Conservation (phyloP, 768 basidiomycete species). For the Termitomyces sp. region DNA sequence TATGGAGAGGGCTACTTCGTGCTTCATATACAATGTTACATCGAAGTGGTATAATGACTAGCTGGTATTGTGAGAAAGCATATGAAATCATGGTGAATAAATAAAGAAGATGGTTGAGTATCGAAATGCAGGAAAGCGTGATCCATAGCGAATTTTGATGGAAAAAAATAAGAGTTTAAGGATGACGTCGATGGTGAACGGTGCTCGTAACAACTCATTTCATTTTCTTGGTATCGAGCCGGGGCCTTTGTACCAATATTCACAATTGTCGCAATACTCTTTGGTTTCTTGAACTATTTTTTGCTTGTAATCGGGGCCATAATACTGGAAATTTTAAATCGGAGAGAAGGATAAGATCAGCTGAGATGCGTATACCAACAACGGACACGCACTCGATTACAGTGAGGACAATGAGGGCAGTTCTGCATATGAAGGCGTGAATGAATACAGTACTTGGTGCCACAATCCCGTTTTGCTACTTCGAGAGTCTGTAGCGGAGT, state of each 20-base stretch:
- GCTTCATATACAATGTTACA: not conserved
- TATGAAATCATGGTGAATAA: not conserved
- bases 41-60: not conserved
- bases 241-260: constrained; percentile 50
- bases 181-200: constrained; percentile 2
- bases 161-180: not conserved
- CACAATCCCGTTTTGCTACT: constrained; percentile 51
- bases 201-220: constrained; percentile 16
- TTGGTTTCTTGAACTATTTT: constrained; percentile 43
- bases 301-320: constrained; percentile 66
- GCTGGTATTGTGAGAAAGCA: not conserved
- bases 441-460: constrained; percentile 34
- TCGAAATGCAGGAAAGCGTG: constrained; percentile 6
- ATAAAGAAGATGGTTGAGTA: not conserved
- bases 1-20: not conserved
- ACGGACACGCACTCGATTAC: constrained; percentile 34
- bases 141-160: constrained; percentile 10
- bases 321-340: constrained; percentile 39
- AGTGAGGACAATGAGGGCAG: constrained; percentile 35
- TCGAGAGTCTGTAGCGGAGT: constrained; percentile 37
- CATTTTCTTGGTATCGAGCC: constrained; percentile 31
- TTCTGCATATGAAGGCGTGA: constrained; percentile 24
- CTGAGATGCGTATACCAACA: constrained; percentile 1
- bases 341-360: constrained; percentile 6
- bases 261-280: constrained; percentile 52